phyloP scores from a whole-genome alignment of 2,329 filamentous ascomycete genomes.

The Parascedosporium putredinis region DNA sequence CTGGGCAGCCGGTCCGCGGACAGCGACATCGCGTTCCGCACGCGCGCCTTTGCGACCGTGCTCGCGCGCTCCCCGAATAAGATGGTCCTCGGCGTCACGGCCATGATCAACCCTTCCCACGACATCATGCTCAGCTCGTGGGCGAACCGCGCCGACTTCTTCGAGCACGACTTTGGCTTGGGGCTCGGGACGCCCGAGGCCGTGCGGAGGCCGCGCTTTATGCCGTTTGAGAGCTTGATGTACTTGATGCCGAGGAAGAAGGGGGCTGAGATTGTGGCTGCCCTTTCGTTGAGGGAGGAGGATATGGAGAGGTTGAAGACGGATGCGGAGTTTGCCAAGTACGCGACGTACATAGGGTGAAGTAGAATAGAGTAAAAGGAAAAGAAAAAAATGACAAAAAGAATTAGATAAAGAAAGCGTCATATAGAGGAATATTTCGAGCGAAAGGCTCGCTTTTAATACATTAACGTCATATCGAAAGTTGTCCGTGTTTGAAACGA shows the following conservation, averaged over 20 bases:
- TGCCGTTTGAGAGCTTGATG: conserved; percentile 32
- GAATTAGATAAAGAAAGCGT: no score
- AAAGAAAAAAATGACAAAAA: no score
- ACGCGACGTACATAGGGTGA: conserved; percentile 6
- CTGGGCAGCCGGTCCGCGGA: conserved; percentile 26
- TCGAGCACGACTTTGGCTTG: conserved; percentile 35
- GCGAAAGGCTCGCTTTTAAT: no score
- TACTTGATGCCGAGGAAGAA: conserved; percentile 36
- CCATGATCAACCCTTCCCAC: conserved; percentile 22
- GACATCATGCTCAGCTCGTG: conserved; percentile 46
- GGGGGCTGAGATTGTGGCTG: conserved; percentile 32
- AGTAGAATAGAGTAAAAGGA: no score
- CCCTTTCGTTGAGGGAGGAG: conserved; percentile 33
- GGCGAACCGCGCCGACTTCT: conserved; percentile 32
- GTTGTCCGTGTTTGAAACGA: no score
- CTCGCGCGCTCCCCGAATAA: conserved; percentile 25
- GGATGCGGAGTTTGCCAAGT: conserved; percentile 29
- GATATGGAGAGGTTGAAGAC: conserved; percentile 33
- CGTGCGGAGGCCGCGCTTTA: conserved; percentile 37
- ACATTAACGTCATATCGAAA: no score
- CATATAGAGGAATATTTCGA: no score
- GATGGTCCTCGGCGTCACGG: conserved; percentile 21
- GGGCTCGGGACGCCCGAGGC: conserved; percentile 33
- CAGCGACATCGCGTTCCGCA: conserved; percentile 24
- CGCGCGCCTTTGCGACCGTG: conserved; percentile 30